Base-by-base conservation (phyloP, 2,329 filamentous ascomycete genomes). In the Thielaviopsis populi region DNA sequence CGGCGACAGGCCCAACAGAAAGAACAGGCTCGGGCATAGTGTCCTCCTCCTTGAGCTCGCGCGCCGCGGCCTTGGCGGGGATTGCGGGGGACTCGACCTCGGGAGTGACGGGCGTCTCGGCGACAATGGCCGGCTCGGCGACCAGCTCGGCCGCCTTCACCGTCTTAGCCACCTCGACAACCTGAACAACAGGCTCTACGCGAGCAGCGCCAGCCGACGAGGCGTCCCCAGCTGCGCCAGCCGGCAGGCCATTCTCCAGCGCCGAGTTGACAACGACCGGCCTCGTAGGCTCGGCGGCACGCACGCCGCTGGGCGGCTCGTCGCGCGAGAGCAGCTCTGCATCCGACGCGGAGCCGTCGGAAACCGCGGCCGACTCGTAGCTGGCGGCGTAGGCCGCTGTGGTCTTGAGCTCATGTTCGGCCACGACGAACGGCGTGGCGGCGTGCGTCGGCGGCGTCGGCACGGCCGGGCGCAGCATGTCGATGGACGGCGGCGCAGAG, bases 381-480 rank as follows among this genome's bases (percentile, higher is more conserved):
- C 50, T 56, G 3, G 11, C 50, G 8, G 24, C 17, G 17, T 56
- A 56, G 7, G 50, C 13, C 27, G 8, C 24, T 8, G 50, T 6
- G 13, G 24, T 10, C 30, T 33, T 30, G 1, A 8, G 50, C 50
- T 56, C 50, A 15, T 56, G 50, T 7, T 33, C 24, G 13, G 50
- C 8, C 1, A 56, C 5, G 15, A 33, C 62, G 22, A 56, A 63
- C 11, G 62, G 62, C 41, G 42, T 37, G 8, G 62, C 62, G 8
- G 62, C 40, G 11, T 42, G 41, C 22, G 62, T 63, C n/a, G 53
- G 62, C 13, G 62, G 62, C 22, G 53, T 63, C 22, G 62, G 62
- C 7, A 59, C 62, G 24, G 62, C n/a, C 27, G 54, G 37, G 17
- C 53, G 62, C 22, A 22, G 37, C 17, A 17, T 41, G 37, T 41